Evolutionary conservation across 2,329 filamentous ascomycete genomes (phyloP), one percentile per base, ranked within the genome.

Genomic region (Trichoderma afroharzianum): DNA sequence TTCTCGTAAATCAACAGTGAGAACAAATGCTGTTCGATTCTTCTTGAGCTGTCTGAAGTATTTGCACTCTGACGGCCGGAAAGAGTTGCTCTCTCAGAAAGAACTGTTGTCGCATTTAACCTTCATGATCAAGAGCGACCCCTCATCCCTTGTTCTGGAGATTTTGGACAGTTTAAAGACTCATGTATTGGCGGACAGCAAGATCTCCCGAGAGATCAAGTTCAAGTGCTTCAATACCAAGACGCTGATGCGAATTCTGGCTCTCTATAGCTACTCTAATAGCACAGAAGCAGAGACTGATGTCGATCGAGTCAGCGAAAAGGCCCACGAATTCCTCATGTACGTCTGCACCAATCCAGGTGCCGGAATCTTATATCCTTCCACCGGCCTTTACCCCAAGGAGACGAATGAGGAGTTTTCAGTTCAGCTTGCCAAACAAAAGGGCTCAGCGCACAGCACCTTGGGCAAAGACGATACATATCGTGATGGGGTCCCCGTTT

Each of bases 91-190:
- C 43, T 87, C 88, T 69, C 91, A 97, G 81, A 89, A 88, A 72
- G 95, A 97, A 74, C 87, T 98, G 14, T 83, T 98, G 84, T 91
- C 90, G 43, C 93, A 97, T 32, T 83, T 98, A 36, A 92, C 96
- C 62, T 92, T 93, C 76, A 88, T 92, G 77, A 85, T 98, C 53
- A 89, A 89, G 73, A 91, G 91, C 68, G 96, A 98, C 77, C 90
- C 93, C 0, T 88, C 93, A 0, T 89, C 91, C 62, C 83, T 97
- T 67, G 87, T 97, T 21, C 80, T 89, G 50, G 93, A 97, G 74
- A 90, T 96, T 33, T 82, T 99, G 28, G 87, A 90, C 26, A 86
- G 88, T 0, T 82, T 98, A 43, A 92, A 90, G 76, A 86, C 86
- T 43, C 86, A 92, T 76, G 86, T 98, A 12, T 83, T 98, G 47